phyloP scores from a whole-genome alignment of 139 green algal species.

The Gonium pectorale region DNA sequence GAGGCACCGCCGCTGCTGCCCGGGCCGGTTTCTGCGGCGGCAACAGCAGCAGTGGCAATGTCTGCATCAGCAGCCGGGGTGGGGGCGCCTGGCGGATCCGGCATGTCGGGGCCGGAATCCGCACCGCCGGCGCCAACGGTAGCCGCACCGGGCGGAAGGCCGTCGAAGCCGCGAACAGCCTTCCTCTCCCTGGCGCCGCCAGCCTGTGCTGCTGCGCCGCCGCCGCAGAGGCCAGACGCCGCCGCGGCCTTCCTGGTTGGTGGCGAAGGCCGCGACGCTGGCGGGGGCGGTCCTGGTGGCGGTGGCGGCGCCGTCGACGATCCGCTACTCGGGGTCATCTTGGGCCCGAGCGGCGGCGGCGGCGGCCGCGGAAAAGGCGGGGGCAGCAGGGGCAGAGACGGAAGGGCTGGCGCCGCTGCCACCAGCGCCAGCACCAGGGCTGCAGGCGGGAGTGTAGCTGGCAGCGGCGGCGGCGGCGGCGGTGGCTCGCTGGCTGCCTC shows the following conservation, averaged over 20 bases:
- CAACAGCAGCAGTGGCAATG: no score
- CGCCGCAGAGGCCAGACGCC: background rate
- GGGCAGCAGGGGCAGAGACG: background rate
- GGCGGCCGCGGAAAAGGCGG: background rate
- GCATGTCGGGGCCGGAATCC: no score
- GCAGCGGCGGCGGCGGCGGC: background rate
- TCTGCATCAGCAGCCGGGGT: no score
- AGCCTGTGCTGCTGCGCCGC: background rate
- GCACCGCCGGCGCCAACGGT: background rate
- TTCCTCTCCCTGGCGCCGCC: background rate
- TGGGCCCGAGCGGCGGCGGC: background rate
- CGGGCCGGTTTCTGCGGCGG: no score
- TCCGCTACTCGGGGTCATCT: background rate
- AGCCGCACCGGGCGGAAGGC: background rate
- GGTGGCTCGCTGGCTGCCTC: constrained; percentile 16
- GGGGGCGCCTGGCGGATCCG: no score
- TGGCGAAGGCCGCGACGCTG: background rate
- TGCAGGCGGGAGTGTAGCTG: background rate
- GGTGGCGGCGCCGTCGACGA: background rate
- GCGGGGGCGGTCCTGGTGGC: background rate
- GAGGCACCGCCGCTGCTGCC: no score
- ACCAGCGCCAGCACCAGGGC: background rate
- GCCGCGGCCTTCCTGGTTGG: no score
- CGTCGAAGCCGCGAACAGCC: background rate
- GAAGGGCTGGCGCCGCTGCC: background rate